Conservation (phyloP, 1,139 yeast species). For the Barnettozyma hawaiiensis region DNA sequence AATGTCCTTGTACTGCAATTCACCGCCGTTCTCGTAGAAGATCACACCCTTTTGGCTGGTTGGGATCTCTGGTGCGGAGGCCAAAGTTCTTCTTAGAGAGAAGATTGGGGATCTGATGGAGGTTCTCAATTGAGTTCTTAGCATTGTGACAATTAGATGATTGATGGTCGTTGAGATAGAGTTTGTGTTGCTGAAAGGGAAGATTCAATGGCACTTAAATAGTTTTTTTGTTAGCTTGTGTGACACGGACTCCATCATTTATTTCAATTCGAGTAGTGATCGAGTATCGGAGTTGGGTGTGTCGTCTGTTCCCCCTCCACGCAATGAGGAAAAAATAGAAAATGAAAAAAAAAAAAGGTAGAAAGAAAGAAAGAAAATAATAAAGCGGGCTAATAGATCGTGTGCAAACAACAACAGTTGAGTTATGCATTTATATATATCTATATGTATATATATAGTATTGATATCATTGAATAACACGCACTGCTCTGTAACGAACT, state of each 20-base stretch:
- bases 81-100: constrained; percentile 11
- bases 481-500: too few species aligned
- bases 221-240: not conserved
- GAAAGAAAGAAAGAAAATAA: too few species aligned
- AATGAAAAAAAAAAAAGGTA: too few species aligned
- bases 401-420: too few species aligned
- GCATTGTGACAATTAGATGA: constrained; percentile 5
- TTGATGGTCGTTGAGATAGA: not conserved
- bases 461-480: too few species aligned
- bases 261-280: constrained; percentile 8
- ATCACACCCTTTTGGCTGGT: constrained; percentile 46
- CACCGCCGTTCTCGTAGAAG: constrained; percentile 45
- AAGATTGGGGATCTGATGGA: constrained; percentile 10
- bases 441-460: too few species aligned
- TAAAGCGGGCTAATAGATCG: too few species aligned
- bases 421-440: too few species aligned
- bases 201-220: not conserved
- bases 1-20: constrained; percentile 48
- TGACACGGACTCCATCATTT: constrained; percentile 4
- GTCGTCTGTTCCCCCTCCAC: not conserved
- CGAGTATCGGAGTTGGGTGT: constrained; percentile 8
- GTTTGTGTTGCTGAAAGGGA: not conserved
- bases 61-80: constrained; percentile 29
- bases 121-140: constrained; percentile 13
- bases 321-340: too few species aligned